Percentiles rank a stretch among this genome's conserved stretches.
phyloP scores from a whole-genome alignment of 805 yeast genomes.

The Yarrowia yakushimensis region DNA sequence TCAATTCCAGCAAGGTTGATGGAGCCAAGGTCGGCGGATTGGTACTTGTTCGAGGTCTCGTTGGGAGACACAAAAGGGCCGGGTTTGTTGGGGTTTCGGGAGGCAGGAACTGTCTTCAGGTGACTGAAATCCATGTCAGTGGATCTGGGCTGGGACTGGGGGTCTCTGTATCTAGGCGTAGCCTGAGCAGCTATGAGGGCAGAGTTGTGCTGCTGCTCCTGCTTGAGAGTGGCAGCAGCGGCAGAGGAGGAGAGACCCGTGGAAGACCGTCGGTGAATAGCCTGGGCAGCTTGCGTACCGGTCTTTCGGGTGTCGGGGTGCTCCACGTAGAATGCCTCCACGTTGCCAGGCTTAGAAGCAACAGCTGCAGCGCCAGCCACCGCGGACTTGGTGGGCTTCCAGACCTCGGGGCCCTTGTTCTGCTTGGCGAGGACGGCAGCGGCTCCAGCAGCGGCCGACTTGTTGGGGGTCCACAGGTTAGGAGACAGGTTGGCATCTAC shows the following conservation, averaged over 20 bases:
- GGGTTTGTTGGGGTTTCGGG: conserved; percentile 21
- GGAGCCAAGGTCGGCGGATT: conserved; percentile 21
- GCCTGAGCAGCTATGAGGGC: conserved; percentile 23
- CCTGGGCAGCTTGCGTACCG: conserved; percentile 23
- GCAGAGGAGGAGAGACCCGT: conserved; percentile 33
- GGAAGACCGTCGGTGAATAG: conserved; percentile 25
- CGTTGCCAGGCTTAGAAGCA: conserved; percentile 22
- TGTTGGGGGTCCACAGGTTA: conserved; percentile 38
- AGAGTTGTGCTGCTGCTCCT: conserved; percentile 21
- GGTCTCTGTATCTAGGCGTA: conserved; percentile 22
- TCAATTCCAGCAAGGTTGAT: conserved; percentile 32
- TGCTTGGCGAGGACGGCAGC: conserved; percentile 40
- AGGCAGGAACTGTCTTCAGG: conserved; percentile 12
- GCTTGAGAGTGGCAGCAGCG: conserved; percentile 33
- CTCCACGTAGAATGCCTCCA: conserved; percentile 24
- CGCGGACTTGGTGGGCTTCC: conserved; percentile 33
- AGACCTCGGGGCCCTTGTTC: conserved; percentile 37
- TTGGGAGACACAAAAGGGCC: conserved; percentile 24
- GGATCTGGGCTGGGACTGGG: conserved; percentile 18
- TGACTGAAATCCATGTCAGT: conserved; percentile 10
- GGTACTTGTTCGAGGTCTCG: conserved; percentile 16
- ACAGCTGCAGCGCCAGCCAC: conserved; percentile 21
- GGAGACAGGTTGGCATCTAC: conserved; percentile 36
- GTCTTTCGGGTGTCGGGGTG: conserved; percentile 25
- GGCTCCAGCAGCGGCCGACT: conserved; percentile 35